Percentiles rank a stretch among this genome's conserved stretches.
Conservation (phyloP, 345 rosid species). For the Moricandia moricandioides region DNA sequence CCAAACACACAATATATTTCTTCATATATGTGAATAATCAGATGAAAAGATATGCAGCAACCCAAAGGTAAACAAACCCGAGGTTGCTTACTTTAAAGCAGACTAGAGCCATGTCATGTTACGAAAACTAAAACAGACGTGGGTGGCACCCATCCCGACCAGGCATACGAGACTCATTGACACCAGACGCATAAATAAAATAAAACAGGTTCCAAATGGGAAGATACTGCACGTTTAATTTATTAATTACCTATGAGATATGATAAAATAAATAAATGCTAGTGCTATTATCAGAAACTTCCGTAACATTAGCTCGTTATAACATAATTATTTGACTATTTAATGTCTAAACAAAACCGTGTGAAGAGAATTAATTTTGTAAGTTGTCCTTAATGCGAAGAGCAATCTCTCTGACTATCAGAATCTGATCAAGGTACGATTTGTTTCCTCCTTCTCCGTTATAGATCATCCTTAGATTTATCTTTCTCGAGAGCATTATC, state of each 20-base stretch:
- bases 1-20: not conserved
- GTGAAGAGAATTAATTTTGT: not conserved
- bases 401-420: slow-evolving; percentile 23
- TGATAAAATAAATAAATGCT: not conserved
- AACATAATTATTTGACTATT: not conserved
- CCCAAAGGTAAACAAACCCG: not conserved
- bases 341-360: slow-evolving; percentile 9
- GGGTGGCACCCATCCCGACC: slow-evolving; percentile 77
- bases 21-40: slow-evolving; percentile 6
- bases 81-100: slow-evolving; percentile 10
- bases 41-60: slow-evolving; percentile 6
- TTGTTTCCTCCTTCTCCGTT: not conserved
- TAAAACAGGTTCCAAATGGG: slow-evolving; percentile 13
- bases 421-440: slow-evolving; percentile 38
- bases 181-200: slow-evolving; percentile 54
- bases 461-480: slow-evolving; percentile 4
- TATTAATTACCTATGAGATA: not conserved
- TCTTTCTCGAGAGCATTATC: not conserved
- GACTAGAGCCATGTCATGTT: slow-evolving; percentile 4
- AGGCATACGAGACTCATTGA: slow-evolving; percentile 90
- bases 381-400: slow-evolving; percentile 7
- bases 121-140: slow-evolving; percentile 49
- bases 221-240: not conserved
- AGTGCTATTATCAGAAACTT: not conserved
- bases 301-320: not conserved